Percentiles rank a stretch among this genome's conserved stretches.
phyloP scores from a whole-genome alignment of 139 green algal species.

The Klebsormidium nitens region DNA sequence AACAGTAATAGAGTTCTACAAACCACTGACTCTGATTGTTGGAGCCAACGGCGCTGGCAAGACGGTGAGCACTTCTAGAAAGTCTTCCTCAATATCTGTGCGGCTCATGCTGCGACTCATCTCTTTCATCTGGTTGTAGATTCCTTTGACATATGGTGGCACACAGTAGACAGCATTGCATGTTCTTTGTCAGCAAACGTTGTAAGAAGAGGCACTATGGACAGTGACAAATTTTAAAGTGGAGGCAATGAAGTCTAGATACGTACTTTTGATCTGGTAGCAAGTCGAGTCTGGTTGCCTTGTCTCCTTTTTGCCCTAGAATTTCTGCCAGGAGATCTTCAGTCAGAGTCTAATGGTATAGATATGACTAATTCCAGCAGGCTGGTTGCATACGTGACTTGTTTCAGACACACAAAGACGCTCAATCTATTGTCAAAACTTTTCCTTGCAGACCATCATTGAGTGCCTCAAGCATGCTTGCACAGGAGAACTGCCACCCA shows the following conservation, averaged over 20 bases:
- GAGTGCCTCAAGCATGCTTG: constrained; percentile 92
- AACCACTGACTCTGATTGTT: constrained; percentile 94
- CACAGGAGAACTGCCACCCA: constrained; percentile 92
- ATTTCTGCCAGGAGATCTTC: background rate
- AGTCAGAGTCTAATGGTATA: background rate
- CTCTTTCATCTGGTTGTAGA: no score
- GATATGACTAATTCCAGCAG: background rate
- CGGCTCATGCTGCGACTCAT: background rate
- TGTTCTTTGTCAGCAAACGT: no score
- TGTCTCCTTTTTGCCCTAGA: background rate
- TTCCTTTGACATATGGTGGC: no score
- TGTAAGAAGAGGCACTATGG: background rate
- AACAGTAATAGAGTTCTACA: constrained; percentile 85
- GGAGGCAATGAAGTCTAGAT: background rate
- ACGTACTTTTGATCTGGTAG: background rate
- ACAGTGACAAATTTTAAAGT: background rate
- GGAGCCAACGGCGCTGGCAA: constrained; percentile 94
- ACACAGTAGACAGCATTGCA: no score
- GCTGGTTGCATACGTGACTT: constrained; percentile 1
- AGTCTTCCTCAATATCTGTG: background rate
- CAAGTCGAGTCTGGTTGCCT: constrained; percentile 1
- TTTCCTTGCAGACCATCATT: constrained; percentile 87
- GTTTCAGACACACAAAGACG: no score
- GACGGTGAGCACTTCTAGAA: constrained; percentile 61
- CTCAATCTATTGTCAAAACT: no score